These are phyloP conservation scores for Gloeopeniophorella convolvens DNA, from an alignment of 768 basidiomycete species.

Conservation along the genomic window DNA sequence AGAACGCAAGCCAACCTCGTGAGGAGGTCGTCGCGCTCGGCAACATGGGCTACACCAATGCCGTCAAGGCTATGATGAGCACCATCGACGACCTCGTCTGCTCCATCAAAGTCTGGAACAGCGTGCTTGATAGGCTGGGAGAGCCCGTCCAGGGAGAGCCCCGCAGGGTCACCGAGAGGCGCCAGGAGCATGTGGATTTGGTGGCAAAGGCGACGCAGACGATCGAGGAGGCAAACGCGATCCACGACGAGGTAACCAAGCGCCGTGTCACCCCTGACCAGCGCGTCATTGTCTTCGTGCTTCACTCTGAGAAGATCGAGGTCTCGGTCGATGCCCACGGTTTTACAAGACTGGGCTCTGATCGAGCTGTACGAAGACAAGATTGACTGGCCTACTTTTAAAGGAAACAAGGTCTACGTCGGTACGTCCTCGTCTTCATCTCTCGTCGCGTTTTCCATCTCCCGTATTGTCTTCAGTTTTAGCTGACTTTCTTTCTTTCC, in stretches of 20 bases:
- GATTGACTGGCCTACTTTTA: constrained; percentile 25
- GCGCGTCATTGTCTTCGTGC: constrained; percentile 31
- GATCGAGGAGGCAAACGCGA: constrained; percentile 24
- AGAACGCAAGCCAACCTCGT: not conserved
- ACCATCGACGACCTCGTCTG: constrained; percentile 1
- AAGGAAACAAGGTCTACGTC: constrained; percentile 25
- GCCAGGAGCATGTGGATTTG: constrained; percentile 20
- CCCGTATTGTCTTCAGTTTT: constrained; percentile 19
- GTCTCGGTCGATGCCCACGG: constrained; percentile 23
- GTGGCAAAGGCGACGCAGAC: constrained; percentile 22
- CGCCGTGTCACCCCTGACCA: constrained; percentile 19
- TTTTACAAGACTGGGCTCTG: constrained; percentile 28
- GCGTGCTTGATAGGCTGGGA: constrained; percentile 22
- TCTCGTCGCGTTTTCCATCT: constrained; percentile 12
- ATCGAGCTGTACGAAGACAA: constrained; percentile 24
- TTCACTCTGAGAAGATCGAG: constrained; percentile 26
- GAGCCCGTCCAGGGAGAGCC: constrained; percentile 23
- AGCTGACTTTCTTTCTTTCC: not conserved
- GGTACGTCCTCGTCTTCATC: constrained; percentile 23
- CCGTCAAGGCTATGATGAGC: constrained; percentile 9
- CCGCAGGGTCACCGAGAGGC: constrained; percentile 13
- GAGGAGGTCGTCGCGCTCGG: constrained; percentile 10
- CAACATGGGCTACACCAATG: constrained; percentile 7
- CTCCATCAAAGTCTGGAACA: constrained; percentile 22
- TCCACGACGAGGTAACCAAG: constrained; percentile 28